Percentiles rank a stretch among this genome's conserved stretches.
Conservation (phyloP, 2,329 filamentous ascomycete species). For the Fusarium pilosicola region DNA sequence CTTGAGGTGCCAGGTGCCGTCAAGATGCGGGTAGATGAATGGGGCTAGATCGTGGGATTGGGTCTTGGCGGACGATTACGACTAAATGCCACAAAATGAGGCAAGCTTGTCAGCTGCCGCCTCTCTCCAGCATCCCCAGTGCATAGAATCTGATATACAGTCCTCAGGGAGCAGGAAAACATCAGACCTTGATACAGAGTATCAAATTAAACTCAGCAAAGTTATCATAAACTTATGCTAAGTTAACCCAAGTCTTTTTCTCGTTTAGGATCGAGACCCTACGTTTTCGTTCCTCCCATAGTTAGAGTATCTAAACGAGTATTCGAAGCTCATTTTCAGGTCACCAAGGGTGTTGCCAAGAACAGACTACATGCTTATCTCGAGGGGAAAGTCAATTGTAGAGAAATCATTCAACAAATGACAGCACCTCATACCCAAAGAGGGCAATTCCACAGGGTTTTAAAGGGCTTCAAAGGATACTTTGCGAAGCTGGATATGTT, state of each 20-base stretch:
- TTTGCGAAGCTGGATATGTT: neutral
- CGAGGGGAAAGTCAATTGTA: neutral
- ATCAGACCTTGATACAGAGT: too few species aligned
- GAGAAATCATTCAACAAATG: neutral
- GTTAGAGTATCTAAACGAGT: too few species aligned
- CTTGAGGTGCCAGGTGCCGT: neutral
- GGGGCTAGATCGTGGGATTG: slow-evolving; percentile 25
- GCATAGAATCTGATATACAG: neutral
- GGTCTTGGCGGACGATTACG: slow-evolving; percentile 40
- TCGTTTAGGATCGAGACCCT: too few species aligned
- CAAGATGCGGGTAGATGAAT: slow-evolving; percentile 14
- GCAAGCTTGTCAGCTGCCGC: slow-evolving; percentile 19
- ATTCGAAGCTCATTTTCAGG: neutral
- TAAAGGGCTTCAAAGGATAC: neutral
- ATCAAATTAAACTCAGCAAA: too few species aligned
- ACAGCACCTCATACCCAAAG: neutral
- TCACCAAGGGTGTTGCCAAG: slow-evolving; percentile 4
- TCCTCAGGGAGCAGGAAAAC: too few species aligned
- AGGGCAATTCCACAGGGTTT: too few species aligned
- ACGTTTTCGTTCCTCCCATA: too few species aligned
- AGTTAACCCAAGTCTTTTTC: too few species aligned
- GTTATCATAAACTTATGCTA: too few species aligned
- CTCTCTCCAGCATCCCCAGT: neutral
- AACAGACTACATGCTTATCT: neutral
- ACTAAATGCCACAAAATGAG: slow-evolving; percentile 37